A percentile compares a stretch with the other conserved stretches of the same genome.
These are phyloP conservation scores for Nicotiana paniculata DNA, from an alignment of 257 asterid species.

Conservation along the genomic window DNA sequence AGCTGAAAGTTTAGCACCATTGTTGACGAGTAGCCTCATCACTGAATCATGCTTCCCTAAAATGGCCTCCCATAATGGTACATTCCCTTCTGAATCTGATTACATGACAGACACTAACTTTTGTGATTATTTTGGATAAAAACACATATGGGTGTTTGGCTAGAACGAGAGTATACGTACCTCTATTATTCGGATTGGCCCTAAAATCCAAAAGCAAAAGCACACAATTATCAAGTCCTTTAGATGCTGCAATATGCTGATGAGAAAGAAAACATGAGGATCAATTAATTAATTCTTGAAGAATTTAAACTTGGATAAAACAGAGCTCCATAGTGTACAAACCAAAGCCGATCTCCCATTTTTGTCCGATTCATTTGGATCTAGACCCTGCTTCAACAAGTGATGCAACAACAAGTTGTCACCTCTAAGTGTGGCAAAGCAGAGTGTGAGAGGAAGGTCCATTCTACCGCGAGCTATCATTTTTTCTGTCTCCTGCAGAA, in stretches of 20 bases:
- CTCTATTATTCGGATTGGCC: slow-evolving; percentile 74
- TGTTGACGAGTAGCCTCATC: slow-evolving; percentile 27
- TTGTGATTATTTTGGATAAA: too few species aligned
- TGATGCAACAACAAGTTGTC: slow-evolving; percentile 77
- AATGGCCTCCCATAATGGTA: slow-evolving; percentile 66
- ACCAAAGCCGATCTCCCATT: slow-evolving; percentile 75
- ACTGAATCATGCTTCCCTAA: slow-evolving; percentile 30
- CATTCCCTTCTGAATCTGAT: slow-evolving; percentile 54
- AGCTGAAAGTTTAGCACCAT: slow-evolving; percentile 30
- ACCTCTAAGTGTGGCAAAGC: slow-evolving; percentile 86
- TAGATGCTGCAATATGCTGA: slow-evolving; percentile 89
- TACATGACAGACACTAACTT: not conserved
- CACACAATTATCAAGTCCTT: slow-evolving; percentile 63
- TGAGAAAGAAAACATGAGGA: slow-evolving; percentile 6
- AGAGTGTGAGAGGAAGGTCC: slow-evolving; percentile 81
- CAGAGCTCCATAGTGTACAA: slow-evolving; percentile 6
- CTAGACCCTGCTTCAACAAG: slow-evolving; percentile 79
- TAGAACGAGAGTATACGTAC: slow-evolving; percentile 20
- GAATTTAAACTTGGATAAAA: not conserved
- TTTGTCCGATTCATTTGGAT: slow-evolving; percentile 76
- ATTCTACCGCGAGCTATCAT: slow-evolving; percentile 11
- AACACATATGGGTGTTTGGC: too few species aligned
- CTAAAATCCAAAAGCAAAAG: slow-evolving; percentile 69
- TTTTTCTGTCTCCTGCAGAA: slow-evolving; percentile 14
- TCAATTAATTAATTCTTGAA: not conserved